Evolutionary conservation across 2,329 filamentous ascomycete genomes (phyloP).

Genomic region (Incumbomyces lentus): DNA sequence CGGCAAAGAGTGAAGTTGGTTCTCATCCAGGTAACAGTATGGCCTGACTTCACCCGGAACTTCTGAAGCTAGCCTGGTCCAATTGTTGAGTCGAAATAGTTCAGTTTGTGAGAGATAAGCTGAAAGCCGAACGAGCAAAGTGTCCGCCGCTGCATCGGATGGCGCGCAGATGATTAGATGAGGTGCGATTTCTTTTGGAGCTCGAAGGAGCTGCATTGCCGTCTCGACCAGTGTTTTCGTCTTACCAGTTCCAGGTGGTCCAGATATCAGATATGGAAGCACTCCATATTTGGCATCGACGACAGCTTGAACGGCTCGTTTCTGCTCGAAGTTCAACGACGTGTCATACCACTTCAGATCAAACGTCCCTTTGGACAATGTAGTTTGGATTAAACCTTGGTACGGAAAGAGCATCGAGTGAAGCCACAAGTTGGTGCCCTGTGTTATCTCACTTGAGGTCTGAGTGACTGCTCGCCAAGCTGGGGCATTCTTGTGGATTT

Average conservation of each 20-base stretch:
- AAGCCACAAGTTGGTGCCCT: constrained; percentile 13
- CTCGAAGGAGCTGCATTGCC: constrained; percentile 25
- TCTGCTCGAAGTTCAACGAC: constrained; percentile 39
- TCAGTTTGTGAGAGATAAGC: constrained; percentile 27
- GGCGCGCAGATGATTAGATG: constrained; percentile 37
- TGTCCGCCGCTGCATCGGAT: constrained; percentile 31
- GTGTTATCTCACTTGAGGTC: constrained; percentile 36
- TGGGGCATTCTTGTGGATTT: constrained; percentile 12
- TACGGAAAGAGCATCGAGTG: constrained; percentile 34
- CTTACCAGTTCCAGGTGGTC: constrained; percentile 43
- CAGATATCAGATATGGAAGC: constrained; percentile 39
- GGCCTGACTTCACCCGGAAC: constrained; percentile 30
- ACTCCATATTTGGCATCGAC: constrained; percentile 32
- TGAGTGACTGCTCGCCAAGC: constrained; percentile 35
- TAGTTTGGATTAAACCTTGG: constrained; percentile 31
- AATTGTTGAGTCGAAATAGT: constrained; percentile 34
- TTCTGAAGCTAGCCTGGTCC: constrained; percentile 32
- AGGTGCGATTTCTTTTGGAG: constrained; percentile 7
- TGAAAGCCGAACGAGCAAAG: constrained; percentile 30
- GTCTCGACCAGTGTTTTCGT: constrained; percentile 42
- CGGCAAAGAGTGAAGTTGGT: constrained; percentile 34
- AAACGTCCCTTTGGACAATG: constrained; percentile 27
- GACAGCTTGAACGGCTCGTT: constrained; percentile 35
- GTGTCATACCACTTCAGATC: constrained; percentile 30
- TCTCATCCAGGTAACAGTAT: constrained; percentile 29